Percentiles rank a stretch among this genome's conserved stretches.
Conservation (phyloP, 768 basidiomycete genomes). For the Kwoniella mangroviensis region DNA sequence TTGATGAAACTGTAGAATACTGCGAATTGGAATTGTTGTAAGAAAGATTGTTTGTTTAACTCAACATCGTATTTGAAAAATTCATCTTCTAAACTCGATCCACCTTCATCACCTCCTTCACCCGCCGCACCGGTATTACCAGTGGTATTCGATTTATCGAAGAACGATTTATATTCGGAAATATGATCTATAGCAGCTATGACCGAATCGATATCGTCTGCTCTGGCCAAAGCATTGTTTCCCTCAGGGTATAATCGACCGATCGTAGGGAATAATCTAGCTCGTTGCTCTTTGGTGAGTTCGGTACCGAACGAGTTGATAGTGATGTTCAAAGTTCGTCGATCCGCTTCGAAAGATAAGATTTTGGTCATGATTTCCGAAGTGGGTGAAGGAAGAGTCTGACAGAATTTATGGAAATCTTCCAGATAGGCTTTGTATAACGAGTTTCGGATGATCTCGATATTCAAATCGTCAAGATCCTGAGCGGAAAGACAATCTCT, state of each 20-base stretch:
- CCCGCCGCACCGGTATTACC: constrained; percentile 38
- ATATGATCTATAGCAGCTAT: constrained; percentile 83
- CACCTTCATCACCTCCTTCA: constrained; percentile 62
- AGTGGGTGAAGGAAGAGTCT: constrained; percentile 80
- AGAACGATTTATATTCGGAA: constrained; percentile 88
- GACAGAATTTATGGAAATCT: constrained; percentile 87
- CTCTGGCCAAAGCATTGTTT: constrained; percentile 88
- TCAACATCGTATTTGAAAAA: constrained; percentile 94
- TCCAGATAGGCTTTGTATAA: constrained; percentile 99
- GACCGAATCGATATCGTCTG: constrained; percentile 94
- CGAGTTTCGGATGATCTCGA: constrained; percentile 98
- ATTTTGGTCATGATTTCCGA: constrained; percentile 89
- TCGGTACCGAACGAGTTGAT: constrained; percentile 98
- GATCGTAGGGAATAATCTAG: constrained; percentile 89
- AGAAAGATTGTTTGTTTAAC: constrained; percentile 89
- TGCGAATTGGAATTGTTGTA: constrained; percentile 95
- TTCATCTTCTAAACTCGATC: constrained; percentile 76
- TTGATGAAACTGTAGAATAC: constrained; percentile 78
- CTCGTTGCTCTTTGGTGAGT: constrained; percentile 90
- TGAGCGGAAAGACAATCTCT: constrained; percentile 90
- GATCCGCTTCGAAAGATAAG: constrained; percentile 94
- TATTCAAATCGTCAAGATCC: constrained; percentile 97
- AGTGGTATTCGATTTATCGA: constrained; percentile 65
- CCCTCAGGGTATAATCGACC: constrained; percentile 94
- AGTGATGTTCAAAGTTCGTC: constrained; percentile 96